Evolutionary conservation across 2,329 filamentous ascomycete genomes (phyloP).

Genomic region (Triangularia setosa): DNA sequence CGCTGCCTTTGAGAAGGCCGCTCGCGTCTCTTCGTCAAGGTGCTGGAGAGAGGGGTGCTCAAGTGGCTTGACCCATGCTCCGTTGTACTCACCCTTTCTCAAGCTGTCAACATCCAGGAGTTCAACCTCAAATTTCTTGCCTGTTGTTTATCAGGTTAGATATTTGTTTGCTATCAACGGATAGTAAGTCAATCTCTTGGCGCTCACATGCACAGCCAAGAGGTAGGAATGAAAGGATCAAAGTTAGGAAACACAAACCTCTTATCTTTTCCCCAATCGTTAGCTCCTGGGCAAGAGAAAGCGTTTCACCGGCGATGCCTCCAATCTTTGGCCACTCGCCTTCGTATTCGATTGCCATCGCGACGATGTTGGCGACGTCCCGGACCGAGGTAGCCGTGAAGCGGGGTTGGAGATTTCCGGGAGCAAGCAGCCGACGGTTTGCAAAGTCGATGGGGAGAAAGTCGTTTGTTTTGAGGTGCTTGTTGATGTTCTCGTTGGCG

Average conservation of each 20-base stretch:
- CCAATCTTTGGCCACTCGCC: conserved; percentile 39
- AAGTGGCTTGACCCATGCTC: conserved; percentile 25
- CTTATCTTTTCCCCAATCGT: conserved; percentile 33
- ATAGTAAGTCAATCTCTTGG: neutral
- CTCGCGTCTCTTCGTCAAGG: conserved; percentile 26
- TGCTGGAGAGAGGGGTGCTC: conserved; percentile 28
- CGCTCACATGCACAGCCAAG: neutral
- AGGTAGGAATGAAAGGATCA: neutral
- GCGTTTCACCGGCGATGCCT: conserved; percentile 34
- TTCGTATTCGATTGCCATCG: conserved; percentile 36
- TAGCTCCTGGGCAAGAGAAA: conserved; percentile 31
- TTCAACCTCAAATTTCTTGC: conserved; percentile 31
- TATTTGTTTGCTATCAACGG: neutral
- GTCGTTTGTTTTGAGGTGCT: conserved; percentile 34
- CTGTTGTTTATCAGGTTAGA: conserved; percentile 13
- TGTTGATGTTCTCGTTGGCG: conserved; percentile 37
- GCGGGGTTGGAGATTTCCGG: conserved; percentile 28
- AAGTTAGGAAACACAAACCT: conserved; percentile 26
- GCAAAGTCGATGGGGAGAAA: conserved; percentile 32
- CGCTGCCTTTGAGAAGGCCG: conserved; percentile 14
- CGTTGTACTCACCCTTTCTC: conserved; percentile 26
- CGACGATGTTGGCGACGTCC: conserved; percentile 36
- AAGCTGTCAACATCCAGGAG: conserved; percentile 31
- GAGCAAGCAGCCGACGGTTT: conserved; percentile 30
- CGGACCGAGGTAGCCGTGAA: conserved; percentile 34